Evolutionary conservation across 257 asterid genomes (phyloP).

Genomic region (Nicotiana paniculata): DNA sequence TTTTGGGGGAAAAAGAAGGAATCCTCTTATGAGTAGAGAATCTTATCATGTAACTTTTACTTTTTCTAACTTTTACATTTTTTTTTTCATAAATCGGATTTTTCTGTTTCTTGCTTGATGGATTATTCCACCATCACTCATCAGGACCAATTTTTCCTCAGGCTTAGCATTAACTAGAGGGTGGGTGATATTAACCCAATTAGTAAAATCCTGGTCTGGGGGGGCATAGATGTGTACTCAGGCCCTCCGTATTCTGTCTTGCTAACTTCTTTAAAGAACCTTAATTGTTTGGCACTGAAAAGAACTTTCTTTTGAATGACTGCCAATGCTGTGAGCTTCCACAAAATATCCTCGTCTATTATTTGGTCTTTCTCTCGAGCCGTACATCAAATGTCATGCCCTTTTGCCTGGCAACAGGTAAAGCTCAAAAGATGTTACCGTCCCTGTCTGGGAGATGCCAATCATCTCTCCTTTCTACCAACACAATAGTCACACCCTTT

Average conservation of each 20-base stretch:
- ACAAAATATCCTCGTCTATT: not conserved
- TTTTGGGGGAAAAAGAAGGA: not conserved
- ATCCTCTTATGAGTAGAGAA: not conserved
- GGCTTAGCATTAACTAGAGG: not conserved
- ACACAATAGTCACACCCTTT: not conserved
- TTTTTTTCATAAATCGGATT: not conserved
- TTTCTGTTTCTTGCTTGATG: not conserved
- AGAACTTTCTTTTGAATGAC: slow-evolving; percentile 1
- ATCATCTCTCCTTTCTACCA: not conserved
- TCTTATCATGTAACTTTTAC: not conserved
- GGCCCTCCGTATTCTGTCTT: not conserved
- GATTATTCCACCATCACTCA: not conserved
- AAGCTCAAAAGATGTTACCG: not conserved
- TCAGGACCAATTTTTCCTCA: not conserved
- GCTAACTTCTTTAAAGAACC: not conserved
- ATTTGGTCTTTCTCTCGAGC: not conserved
- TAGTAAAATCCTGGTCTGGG: not conserved
- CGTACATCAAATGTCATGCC: not conserved
- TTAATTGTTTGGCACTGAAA: not conserved
- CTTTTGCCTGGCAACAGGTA: not conserved
- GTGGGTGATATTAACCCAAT: not conserved
- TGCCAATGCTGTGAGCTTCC: not conserved
- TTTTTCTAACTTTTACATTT: not conserved
- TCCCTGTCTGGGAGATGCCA: not conserved
- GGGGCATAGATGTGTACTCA: not conserved